Percentiles rank a stretch among this genome's conserved stretches.
phyloP scores from a whole-genome alignment of 2,329 filamentous ascomycete species.

The Fusarium sp. region DNA sequence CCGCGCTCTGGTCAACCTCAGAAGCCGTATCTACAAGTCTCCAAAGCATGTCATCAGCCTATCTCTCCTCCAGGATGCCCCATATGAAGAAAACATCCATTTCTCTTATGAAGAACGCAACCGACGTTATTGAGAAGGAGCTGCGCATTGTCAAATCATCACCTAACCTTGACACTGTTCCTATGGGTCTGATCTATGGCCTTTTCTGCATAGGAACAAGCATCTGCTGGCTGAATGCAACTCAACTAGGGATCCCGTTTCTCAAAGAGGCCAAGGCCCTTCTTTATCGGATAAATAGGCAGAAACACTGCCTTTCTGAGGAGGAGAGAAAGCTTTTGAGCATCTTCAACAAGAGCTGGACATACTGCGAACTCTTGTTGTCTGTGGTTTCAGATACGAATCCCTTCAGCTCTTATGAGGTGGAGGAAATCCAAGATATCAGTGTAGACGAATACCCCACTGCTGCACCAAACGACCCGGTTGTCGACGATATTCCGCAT shows the following conservation, averaged over 20 bases:
- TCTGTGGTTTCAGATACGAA: conserved; percentile 52
- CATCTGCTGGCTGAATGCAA: conserved; percentile 54
- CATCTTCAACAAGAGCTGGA: conserved; percentile 54
- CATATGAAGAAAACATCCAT: conserved; percentile 50
- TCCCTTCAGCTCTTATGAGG: conserved; percentile 20
- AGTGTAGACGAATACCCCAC: conserved; percentile 27
- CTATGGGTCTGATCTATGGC: conserved; percentile 51
- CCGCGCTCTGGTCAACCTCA: conserved; percentile 52
- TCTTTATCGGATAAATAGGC: conserved; percentile 42
- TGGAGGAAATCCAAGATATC: conserved; percentile 23
- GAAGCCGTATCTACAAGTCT: conserved; percentile 54
- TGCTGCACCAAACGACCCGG: conserved; percentile 13
- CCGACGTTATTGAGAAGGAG: conserved; percentile 49
- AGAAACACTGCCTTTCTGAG: conserved; percentile 20
- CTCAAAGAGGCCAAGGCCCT: conserved; percentile 46
- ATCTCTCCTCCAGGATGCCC: conserved; percentile 50
- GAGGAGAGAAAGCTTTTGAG: conserved; percentile 47
- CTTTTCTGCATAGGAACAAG: conserved; percentile 55
- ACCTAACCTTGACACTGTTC: conserved; percentile 38
- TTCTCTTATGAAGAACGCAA: conserved; percentile 51
- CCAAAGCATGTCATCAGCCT: conserved; percentile 56
- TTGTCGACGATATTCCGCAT: conserved; percentile 46
- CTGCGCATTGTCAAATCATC: conserved; percentile 40
- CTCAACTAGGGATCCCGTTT: conserved; percentile 48
- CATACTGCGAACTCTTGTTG: conserved; percentile 55